Evolutionary conservation across 495 filamentous ascomycete genomes (phyloP), one percentile per base, ranked within the genome.

Genomic region (Peziza echinospora): DNA sequence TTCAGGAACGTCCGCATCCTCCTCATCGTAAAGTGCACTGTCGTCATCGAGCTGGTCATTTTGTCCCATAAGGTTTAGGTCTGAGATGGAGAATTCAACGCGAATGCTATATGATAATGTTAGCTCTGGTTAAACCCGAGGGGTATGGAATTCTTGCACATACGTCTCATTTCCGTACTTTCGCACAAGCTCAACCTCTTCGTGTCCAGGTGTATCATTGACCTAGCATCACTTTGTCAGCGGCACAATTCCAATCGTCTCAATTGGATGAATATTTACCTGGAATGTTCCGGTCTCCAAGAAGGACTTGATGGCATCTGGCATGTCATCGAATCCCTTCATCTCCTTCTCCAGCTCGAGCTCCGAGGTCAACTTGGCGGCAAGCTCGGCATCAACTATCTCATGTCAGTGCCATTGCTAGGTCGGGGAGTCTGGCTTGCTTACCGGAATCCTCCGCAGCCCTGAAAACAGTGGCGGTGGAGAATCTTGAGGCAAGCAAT

Each of bases 1-100:
- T 8, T 43, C 55, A 28, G 49, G 23, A 21, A 17, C 45, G 22
- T 54, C 52, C 41, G 57, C 51, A 46, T 64, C 50, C 51, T 76
- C 70, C 53, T 71, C 71, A 26, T 57, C 51, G 13, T 54, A 62
- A 26, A 73, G 63, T 45, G 61, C 61, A 21, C 45, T 55, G 45
- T 67, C 64, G 45, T 67, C 64, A 28, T 60, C 58, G 41, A 68
- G 66, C 21, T 71, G 66, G 54, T 80, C 69, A 46, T 75, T 65
- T 46, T 79, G 72, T n/a, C n/a, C n/a, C 56, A 78, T 66, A 66
- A 72, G 73, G 65, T 80, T 77, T 41, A 99, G 71, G 62, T 94
- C 91, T 53, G 82, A 76, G 60, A 93, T 85, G 52, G 85, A 89
- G 71, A 97, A 97, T 51, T 77, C 76, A 51, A 96, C 73, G 48